Evolutionary conservation across 2,329 filamentous ascomycete genomes (phyloP).

Genomic region (Verticillium nonalfalfae): DNA sequence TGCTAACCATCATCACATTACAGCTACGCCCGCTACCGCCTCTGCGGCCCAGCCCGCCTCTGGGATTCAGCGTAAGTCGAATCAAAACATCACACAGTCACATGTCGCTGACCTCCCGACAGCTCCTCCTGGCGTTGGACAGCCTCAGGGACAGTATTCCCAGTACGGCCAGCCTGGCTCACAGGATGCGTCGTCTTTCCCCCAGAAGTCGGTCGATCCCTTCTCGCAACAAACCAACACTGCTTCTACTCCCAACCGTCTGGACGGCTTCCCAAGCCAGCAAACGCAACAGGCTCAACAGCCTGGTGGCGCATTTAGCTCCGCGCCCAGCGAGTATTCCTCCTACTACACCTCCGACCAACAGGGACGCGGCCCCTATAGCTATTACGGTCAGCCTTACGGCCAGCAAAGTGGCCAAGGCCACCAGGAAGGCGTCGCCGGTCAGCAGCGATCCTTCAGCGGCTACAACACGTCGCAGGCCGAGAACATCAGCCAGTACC

Average conservation of each 20-base stretch:
- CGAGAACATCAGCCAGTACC: constrained; percentile 63
- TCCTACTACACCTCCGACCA: constrained; percentile 79
- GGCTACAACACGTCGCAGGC: constrained; percentile 64
- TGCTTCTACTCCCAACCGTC: constrained; percentile 42
- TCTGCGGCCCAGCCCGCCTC: constrained; percentile 24
- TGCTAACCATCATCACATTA: not conserved
- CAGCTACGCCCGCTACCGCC: constrained; percentile 18
- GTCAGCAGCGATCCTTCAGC: constrained; percentile 70
- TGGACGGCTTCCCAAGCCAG: constrained; percentile 54
- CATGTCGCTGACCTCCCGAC: constrained; percentile 11
- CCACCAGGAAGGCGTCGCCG: constrained; percentile 66
- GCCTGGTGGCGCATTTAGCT: constrained; percentile 62
- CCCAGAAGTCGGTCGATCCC: constrained; percentile 80
- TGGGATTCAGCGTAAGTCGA: constrained; percentile 27
- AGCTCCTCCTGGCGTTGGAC: constrained; percentile 45
- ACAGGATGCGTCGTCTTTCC: constrained; percentile 54
- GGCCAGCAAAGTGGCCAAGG: constrained; percentile 51
- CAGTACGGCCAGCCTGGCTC: constrained; percentile 59
- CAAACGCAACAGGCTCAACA: constrained; percentile 49
- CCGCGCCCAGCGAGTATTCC: constrained; percentile 72
- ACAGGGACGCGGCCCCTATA: constrained; percentile 67
- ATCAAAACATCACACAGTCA: constrained; percentile 15
- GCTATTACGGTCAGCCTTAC: constrained; percentile 63
- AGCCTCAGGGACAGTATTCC: constrained; percentile 58
- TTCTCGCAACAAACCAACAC: constrained; percentile 68